These are phyloP conservation scores for Serendipita sp. DNA, from an alignment of 768 basidiomycete species.

Conservation along the genomic window DNA sequence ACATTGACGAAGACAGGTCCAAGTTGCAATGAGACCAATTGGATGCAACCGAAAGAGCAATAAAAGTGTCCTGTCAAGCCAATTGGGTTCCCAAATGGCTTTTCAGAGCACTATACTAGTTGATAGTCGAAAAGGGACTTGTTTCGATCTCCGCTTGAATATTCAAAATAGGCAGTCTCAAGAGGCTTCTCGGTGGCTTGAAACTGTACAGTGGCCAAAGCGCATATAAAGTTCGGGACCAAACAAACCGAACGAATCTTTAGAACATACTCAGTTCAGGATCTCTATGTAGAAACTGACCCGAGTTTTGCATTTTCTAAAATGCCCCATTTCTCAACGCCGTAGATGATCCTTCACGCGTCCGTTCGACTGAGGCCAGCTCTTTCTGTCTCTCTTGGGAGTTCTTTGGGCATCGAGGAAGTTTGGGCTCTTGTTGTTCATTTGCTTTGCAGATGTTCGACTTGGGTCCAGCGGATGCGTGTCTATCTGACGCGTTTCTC, in stretches of 20 bases:
- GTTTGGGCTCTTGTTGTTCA: slow-evolving; percentile 1
- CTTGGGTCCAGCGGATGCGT: not conserved
- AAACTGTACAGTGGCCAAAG: not conserved
- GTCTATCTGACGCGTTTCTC: slow-evolving; percentile 5
- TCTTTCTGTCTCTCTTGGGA: not conserved
- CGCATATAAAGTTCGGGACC: not conserved
- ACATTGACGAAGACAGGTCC: not conserved
- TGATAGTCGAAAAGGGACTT: not conserved
- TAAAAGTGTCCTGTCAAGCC: no score
- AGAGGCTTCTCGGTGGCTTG: slow-evolving; percentile 1
- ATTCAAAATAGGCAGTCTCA: not conserved
- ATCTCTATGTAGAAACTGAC: slow-evolving; percentile 7
- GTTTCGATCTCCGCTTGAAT: not conserved
- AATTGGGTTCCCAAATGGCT: no score
- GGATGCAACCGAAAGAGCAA: no score
- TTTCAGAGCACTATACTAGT: not conserved
- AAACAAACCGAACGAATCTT: not conserved
- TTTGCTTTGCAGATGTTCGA: not conserved
- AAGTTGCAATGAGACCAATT: not conserved
- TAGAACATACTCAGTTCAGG: slow-evolving; percentile 7
- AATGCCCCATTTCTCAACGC: slow-evolving; percentile 6
- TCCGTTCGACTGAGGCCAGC: slow-evolving; percentile 6
- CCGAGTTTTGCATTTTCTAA: slow-evolving; percentile 3
- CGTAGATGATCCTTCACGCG: slow-evolving; percentile 5
- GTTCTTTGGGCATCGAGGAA: not conserved